phyloP scores from a whole-genome alignment of 164 flowering plant genomes.

The Umbellularia californica region DNA sequence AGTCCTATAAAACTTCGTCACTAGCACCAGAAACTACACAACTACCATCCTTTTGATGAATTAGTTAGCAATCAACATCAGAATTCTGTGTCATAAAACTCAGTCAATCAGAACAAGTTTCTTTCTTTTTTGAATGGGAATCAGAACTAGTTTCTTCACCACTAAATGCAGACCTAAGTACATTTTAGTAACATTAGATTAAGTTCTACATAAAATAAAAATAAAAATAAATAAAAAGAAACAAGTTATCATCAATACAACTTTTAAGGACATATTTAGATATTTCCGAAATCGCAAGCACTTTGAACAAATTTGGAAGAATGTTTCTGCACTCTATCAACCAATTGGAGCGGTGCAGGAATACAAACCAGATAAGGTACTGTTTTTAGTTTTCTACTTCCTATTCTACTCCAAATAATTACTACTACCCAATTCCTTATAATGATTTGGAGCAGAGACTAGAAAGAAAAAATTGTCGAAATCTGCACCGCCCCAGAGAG shows the following conservation, averaged over 20 bases:
- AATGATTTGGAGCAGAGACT: background rate
- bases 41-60: background rate
- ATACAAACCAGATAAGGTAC: background rate
- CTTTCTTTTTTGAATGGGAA: background rate
- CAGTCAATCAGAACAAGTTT: background rate
- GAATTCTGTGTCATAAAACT: background rate
- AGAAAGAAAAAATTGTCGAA: no score
- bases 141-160: no score
- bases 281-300: background rate
- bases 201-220: no score
- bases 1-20: background rate
- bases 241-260: no score
- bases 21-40: background rate
- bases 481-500: background rate
- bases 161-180: no score
- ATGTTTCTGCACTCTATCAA: background rate
- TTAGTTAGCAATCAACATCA: background rate
- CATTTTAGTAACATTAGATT: no score
- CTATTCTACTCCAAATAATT: background rate
- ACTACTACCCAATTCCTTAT: no score
- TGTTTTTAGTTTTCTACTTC: background rate
- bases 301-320: background rate
- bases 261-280: background rate
- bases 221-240: no score
- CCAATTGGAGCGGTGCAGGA: background rate